A percentile compares a stretch with the other conserved stretches of the same genome.
Evolutionary conservation across 2,329 filamentous ascomycete species (phyloP).

Genomic region (Septoria petroselini): DNA sequence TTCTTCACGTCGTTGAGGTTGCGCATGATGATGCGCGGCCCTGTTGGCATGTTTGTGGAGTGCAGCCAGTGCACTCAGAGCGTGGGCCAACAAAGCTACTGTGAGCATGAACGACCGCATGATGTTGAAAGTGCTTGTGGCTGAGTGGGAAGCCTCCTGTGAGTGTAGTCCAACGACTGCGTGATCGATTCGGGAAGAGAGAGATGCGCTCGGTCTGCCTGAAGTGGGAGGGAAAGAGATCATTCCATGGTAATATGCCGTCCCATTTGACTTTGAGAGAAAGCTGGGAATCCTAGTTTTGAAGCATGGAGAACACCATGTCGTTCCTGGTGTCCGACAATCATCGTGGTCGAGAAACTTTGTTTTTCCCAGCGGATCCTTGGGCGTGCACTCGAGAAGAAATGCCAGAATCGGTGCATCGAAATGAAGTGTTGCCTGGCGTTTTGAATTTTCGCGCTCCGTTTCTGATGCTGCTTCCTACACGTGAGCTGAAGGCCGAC

Average conservation of each 20-base stretch:
- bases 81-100: constrained; percentile 14
- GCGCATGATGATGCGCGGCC: neutral
- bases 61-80: neutral
- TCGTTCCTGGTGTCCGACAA: neutral
- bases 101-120: constrained; percentile 5
- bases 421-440: too few species aligned
- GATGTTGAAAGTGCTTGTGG: neutral
- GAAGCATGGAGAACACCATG: neutral
- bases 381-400: neutral
- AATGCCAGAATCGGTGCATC: neutral
- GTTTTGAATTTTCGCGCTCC: too few species aligned
- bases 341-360: neutral
- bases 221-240: neutral
- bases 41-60: constrained; percentile 1
- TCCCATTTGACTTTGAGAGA: neutral
- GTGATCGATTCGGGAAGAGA: constrained; percentile 1
- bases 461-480: too few species aligned
- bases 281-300: neutral
- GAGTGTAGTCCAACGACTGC: neutral
- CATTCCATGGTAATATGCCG: neutral
- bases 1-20: constrained; percentile 2
- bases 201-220: neutral
- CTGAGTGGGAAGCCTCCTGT: constrained; percentile 6
- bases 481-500: too few species aligned
- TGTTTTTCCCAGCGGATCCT: neutral